Conservation (phyloP, 768 basidiomycete species). For the Cantharellus cinnabarinus region DNA sequence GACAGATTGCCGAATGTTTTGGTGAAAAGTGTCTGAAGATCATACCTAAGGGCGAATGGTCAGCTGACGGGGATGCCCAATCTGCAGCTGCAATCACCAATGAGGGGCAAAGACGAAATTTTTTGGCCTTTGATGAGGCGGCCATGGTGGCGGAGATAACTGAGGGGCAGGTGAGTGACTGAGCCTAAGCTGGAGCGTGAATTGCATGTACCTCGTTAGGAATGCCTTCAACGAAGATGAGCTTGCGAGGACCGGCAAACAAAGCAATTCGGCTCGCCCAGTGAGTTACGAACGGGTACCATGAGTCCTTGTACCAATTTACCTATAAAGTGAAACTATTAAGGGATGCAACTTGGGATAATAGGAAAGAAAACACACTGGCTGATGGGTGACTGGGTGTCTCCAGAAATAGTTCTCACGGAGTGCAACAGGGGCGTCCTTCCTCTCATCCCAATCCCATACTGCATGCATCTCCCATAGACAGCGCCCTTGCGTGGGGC, state of each 20-base stretch:
- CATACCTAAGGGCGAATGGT: conserved; percentile 40
- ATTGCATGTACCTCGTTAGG: conserved; percentile 61
- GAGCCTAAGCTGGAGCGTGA: background rate
- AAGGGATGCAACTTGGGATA: background rate
- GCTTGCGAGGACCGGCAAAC: conserved; percentile 31
- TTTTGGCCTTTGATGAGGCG: conserved; percentile 34
- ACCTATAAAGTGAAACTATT: conserved; percentile 23
- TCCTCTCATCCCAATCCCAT: conserved; percentile 66
- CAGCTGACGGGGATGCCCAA: conserved; percentile 13
- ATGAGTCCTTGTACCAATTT: conserved; percentile 76
- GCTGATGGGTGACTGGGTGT: conserved; percentile 40
- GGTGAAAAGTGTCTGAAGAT: conserved; percentile 67
- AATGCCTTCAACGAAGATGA: conserved; percentile 60
- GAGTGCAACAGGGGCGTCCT: conserved; percentile 49
- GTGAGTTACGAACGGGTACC: conserved; percentile 49
- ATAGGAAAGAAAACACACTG: conserved; percentile 21
- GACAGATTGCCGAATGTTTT: conserved; percentile 73
- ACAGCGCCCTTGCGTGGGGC: conserved; percentile 52
- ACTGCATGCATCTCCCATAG: conserved; percentile 86
- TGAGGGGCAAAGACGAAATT: conserved; percentile 59
- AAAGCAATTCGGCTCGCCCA: conserved; percentile 44
- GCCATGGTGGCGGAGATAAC: conserved; percentile 71
- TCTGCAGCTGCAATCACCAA: conserved; percentile 26
- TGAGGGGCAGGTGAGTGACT: conserved; percentile 15
- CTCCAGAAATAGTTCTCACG: conserved; percentile 69